phyloP scores from a whole-genome alignment of 805 yeast genomes.

The Ogataea naganishii region DNA sequence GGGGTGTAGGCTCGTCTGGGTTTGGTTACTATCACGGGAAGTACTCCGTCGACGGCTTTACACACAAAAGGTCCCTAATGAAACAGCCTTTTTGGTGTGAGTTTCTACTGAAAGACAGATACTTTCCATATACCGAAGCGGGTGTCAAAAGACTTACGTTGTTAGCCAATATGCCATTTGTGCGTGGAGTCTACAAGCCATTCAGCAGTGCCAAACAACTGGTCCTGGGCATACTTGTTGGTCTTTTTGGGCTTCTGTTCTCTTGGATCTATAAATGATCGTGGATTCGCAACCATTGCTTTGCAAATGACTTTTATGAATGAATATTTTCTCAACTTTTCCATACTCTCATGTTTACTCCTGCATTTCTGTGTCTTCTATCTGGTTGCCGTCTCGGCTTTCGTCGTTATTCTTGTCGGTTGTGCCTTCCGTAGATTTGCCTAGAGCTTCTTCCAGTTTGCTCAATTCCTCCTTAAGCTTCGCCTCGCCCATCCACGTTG shows the following conservation, averaged over 20 bases:
- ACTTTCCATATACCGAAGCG: constrained; percentile 46
- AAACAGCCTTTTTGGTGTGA: constrained; percentile 64
- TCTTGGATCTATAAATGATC: too few relatives aligned
- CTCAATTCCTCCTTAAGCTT: constrained; percentile 43
- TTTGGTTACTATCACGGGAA: constrained; percentile 76
- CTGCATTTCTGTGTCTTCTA: constrained; percentile 2
- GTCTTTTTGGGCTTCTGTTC: too few relatives aligned
- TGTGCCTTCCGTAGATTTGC: constrained; percentile 3
- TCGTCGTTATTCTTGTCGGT: constrained; percentile 1
- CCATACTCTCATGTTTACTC: too few relatives aligned
- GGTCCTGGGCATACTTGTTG: too few relatives aligned
- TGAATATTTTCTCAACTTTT: too few relatives aligned
- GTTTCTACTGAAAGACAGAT: constrained; percentile 45
- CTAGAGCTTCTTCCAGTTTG: constrained; percentile 20
- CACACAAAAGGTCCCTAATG: constrained; percentile 63
- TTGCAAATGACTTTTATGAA: too few relatives aligned
- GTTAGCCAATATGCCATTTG: constrained; percentile 7
- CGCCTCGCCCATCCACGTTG: constrained; percentile 53
- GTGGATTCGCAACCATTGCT: too few relatives aligned
- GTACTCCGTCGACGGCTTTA: constrained; percentile 60
- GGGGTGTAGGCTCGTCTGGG: constrained; percentile 86
- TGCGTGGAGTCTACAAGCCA: constrained; percentile 5
- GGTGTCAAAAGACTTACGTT: constrained; percentile 14
- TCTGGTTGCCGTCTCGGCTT: constrained; percentile 2
- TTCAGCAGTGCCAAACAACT: too few relatives aligned